Percentiles rank a stretch among this genome's conserved stretches.
phyloP scores from a whole-genome alignment of 2,329 filamentous ascomycete species.

The Penicillium expansum region DNA sequence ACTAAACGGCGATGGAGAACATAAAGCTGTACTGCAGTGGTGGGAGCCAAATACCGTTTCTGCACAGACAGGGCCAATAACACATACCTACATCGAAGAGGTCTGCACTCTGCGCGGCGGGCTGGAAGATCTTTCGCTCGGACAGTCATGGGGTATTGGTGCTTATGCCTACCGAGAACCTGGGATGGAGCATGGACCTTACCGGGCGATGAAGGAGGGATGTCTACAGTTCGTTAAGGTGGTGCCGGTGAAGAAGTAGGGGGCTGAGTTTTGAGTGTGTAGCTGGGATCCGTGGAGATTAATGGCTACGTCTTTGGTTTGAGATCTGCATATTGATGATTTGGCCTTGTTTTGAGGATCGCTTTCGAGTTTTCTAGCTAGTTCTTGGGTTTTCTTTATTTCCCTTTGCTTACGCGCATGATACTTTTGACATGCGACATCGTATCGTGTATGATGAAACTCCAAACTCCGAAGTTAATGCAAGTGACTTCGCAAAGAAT shows the following conservation, averaged over 20 bases:
- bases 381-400: neutral
- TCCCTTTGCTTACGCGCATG: neutral
- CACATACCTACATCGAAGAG: constrained; percentile 41
- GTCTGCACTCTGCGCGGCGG: constrained; percentile 40
- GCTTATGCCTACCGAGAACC: constrained; percentile 43
- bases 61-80: constrained; percentile 27
- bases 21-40: constrained; percentile 35
- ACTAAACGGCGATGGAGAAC: constrained; percentile 35
- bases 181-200: constrained; percentile 44
- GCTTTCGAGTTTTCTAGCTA: neutral
- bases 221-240: constrained; percentile 37
- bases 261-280: neutral
- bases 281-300: neutral
- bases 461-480: neutral
- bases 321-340: neutral
- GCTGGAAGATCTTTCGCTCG: constrained; percentile 34
- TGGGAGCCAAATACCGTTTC: constrained; percentile 36
- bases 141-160: constrained; percentile 33
- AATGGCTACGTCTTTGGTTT: neutral
- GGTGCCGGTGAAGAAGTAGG: neutral
- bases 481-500: neutral
- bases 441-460: neutral
- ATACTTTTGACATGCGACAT: neutral
- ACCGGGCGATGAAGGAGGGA: constrained; percentile 31
- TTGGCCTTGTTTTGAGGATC: neutral